phyloP scores from a whole-genome alignment of 2,329 filamentous ascomycete species.

The Saccharata proteae region DNA sequence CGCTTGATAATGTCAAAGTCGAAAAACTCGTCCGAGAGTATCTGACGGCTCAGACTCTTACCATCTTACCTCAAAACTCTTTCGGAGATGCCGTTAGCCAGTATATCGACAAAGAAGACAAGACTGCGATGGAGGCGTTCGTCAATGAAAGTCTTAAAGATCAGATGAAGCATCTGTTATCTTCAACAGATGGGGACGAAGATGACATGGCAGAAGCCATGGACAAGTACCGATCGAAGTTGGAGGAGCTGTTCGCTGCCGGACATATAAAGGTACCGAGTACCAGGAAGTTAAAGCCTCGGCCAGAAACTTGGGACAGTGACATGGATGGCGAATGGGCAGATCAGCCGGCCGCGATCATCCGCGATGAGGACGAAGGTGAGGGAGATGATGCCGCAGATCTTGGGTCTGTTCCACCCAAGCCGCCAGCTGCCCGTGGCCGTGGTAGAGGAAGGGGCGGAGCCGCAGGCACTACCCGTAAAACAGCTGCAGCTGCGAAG shows the following conservation, averaged over 20 bases:
- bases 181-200: conserved; percentile 38
- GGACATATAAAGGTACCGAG: conserved; percentile 46
- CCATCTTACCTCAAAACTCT: conserved; percentile 81
- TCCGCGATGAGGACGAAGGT: conserved; percentile 39
- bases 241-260: conserved; percentile 59
- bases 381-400: conserved; percentile 21
- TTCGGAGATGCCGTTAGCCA: conserved; percentile 89
- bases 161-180: conserved; percentile 32
- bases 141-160: conserved; percentile 30
- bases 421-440: conserved; percentile 32
- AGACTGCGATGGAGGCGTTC: conserved; percentile 61
- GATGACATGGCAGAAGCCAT: conserved; percentile 62
- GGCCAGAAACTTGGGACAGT: conserved; percentile 75
- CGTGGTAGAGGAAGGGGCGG: conserved; percentile 29
- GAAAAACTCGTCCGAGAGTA: conserved; percentile 83
- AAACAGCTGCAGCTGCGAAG: conserved; percentile 18
- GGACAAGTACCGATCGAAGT: conserved; percentile 55
- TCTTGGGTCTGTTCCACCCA: conserved; percentile 20
- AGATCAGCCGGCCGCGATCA: conserved; percentile 57
- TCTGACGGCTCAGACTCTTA: conserved; percentile 73
- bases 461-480: conserved; percentile 21
- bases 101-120: conserved; percentile 92
- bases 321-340: conserved; percentile 81
- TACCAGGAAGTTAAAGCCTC: conserved; percentile 55
- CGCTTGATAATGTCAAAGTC: conserved; percentile 69